phyloP scores from a whole-genome alignment of 371 early-diverging fungal species.

The Coemansia sp. region DNA sequence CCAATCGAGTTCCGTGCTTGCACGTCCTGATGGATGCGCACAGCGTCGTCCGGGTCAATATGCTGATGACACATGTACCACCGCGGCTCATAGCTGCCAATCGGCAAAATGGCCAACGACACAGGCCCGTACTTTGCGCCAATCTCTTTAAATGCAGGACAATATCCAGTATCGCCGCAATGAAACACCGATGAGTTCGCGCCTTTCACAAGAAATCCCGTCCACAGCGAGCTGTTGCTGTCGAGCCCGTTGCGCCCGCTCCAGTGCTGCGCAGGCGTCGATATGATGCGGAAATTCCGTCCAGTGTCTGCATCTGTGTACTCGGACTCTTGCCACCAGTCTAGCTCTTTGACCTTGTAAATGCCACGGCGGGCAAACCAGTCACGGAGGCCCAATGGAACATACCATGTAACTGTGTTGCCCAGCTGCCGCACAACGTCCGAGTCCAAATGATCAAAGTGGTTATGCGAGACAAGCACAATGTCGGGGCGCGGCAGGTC shows the following conservation, averaged over 20 bases:
- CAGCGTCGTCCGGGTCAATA: constrained; percentile 76
- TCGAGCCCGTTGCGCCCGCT: constrained; percentile 68
- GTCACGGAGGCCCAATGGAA: constrained; percentile 71
- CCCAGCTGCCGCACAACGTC: constrained; percentile 58
- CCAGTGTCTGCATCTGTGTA: background rate
- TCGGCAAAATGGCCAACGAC: constrained; percentile 74
- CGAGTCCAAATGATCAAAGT: constrained; percentile 78
- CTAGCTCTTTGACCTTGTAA: constrained; percentile 61
- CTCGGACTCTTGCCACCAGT: constrained; percentile 76
- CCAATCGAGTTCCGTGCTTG: constrained; percentile 64
- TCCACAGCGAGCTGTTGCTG: constrained; percentile 73
- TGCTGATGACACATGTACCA: constrained; percentile 72
- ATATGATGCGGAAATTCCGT: constrained; percentile 42
- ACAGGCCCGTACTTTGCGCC: constrained; percentile 70
- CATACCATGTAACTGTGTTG: constrained; percentile 62
- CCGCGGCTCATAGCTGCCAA: constrained; percentile 81
- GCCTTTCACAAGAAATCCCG: constrained; percentile 61
- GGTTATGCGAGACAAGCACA: constrained; percentile 76
- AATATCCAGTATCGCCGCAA: constrained; percentile 81
- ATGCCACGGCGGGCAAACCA: constrained; percentile 64
- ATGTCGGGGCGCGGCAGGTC: constrained; percentile 70
- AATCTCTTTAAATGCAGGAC: constrained; percentile 81
- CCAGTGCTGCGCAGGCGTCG: constrained; percentile 66
- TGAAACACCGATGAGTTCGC: constrained; percentile 55
- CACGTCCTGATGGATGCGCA: constrained; percentile 73